These are phyloP conservation scores for Fusarium nodosum DNA, from an alignment of 2,329 filamentous ascomycete species.

Conservation along the genomic window DNA sequence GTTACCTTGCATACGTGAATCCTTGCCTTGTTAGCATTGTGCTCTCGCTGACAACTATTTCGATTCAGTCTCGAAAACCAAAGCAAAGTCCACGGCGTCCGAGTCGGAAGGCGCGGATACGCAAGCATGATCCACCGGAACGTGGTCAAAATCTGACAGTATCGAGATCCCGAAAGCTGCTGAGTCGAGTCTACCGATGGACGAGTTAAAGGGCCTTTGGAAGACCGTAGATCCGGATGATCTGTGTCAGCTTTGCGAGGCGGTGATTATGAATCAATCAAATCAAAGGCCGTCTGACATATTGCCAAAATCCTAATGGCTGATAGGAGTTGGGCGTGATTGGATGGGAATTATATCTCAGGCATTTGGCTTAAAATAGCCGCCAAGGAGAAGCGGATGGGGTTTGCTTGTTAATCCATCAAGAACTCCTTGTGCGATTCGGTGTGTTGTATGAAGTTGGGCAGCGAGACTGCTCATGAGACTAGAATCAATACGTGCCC, in stretches of 20 bases:
- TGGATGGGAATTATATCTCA: neutral
- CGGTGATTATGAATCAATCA: conserved; percentile 32
- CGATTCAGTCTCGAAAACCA: neutral
- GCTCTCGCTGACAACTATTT: conserved; percentile 27
- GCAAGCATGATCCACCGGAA: conserved; percentile 20
- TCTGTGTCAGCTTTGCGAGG: conserved; percentile 17
- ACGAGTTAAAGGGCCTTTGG: conserved; percentile 24
- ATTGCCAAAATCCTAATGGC: conserved; percentile 6
- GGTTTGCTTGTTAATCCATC: conserved; percentile 29
- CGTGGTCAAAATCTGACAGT: conserved; percentile 30
- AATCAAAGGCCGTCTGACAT: conserved; percentile 16
- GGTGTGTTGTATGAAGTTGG: neutral
- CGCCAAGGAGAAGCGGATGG: neutral
- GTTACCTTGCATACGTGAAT: conserved; percentile 28
- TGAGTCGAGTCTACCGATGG: neutral
- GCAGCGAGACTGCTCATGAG: neutral
- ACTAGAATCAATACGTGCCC: neutral
- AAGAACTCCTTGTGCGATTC: neutral
- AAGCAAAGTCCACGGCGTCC: conserved; percentile 20
- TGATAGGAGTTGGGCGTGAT: conserved; percentile 5
- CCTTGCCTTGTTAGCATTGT: conserved; percentile 3
- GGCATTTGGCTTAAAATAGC: conserved; percentile 11
- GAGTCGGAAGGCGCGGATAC: conserved; percentile 39
- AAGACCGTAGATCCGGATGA: conserved; percentile 17
- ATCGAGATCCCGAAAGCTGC: conserved; percentile 30